Evolutionary conservation across 495 filamentous ascomycete genomes (phyloP), one percentile per base, ranked within the genome.

Genomic region (Hyphodiscus hymeniophilus): DNA sequence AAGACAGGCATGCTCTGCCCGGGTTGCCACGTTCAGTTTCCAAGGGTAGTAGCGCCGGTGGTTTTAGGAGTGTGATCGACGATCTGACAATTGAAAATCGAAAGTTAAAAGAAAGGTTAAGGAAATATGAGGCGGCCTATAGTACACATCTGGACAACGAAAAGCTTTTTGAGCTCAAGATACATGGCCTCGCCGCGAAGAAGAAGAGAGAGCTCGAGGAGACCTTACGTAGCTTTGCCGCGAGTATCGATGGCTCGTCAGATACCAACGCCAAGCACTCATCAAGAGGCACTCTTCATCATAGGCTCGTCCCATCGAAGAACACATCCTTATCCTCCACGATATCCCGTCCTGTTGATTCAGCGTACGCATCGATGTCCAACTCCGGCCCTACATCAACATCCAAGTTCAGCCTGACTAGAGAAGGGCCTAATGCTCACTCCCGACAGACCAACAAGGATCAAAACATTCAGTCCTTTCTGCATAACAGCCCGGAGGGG

Each of bases 161-260:
- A 15, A 85, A 81, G 52, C 65, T 90, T 2, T 87, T 90, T 53
- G 87, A 90, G 59, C 74, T 91, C 38, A 76, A 81, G 53, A 68
- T 88, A 26, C 83, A 89, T 57, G 78, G 77, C 2, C 63, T 91
- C 28, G 71, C 81, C 6, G 61, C 63, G 23, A 66, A 74, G 32
- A 86, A 82, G 62, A 87, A 82, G 56, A 70, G 77, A 22, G 84
- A 90, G 54, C 63, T 91, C 26, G 86, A 90, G 58, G 72, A 79
- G n/a, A 74, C 75, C 1, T 63, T 91, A 10, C 74, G 75, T 34
- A 73, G 72, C 41, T 90, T 89, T 62, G 76, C 79, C 11, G 68
- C 75, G 0, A 70, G 66, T 18, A 58, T 84, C 6, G 69, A 76
- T 38, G 62, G 60, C 6, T 68, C 69, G 1, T 62, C 63, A 5